These are phyloP conservation scores for Candida hungchunana DNA, from an alignment of 805 yeast species.

Conservation along the genomic window DNA sequence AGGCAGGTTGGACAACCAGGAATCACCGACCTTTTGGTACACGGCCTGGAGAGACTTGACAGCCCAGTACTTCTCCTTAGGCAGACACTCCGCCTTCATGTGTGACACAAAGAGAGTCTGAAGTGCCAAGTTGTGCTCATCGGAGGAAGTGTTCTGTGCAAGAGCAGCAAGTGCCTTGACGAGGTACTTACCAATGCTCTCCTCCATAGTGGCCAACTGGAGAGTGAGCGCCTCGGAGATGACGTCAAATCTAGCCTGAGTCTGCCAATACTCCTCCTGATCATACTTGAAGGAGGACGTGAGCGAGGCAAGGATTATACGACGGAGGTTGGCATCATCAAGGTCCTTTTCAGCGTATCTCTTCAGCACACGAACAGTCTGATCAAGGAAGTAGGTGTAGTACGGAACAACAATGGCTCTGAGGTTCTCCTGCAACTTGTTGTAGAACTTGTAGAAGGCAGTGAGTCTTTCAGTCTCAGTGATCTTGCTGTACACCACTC, in stretches of 20 bases:
- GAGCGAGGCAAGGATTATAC: slow-evolving; percentile 69
- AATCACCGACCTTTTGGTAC: slow-evolving; percentile 90
- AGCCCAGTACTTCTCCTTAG: slow-evolving; percentile 74
- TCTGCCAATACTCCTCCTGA: slow-evolving; percentile 93
- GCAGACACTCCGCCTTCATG: slow-evolving; percentile 56
- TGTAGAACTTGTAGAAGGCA: slow-evolving; percentile 83
- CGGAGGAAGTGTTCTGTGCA: slow-evolving; percentile 65
- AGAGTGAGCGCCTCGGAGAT: slow-evolving; percentile 57
- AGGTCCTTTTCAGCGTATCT: slow-evolving; percentile 42
- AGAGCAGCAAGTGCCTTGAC: slow-evolving; percentile 77
- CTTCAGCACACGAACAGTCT: slow-evolving; percentile 53
- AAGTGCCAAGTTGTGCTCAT: slow-evolving; percentile 70
- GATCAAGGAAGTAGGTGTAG: slow-evolving; percentile 79
- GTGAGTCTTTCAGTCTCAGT: slow-evolving; percentile 54
- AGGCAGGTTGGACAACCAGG: slow-evolving; percentile 87
- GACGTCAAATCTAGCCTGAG: slow-evolving; percentile 76
- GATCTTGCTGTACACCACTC: slow-evolving; percentile 41
- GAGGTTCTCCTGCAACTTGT: slow-evolving; percentile 75
- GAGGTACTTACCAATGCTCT: slow-evolving; percentile 70
- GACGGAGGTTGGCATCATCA: slow-evolving; percentile 54
- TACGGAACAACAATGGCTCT: slow-evolving; percentile 86
- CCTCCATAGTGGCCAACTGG: slow-evolving; percentile 68
- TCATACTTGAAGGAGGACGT: slow-evolving; percentile 82
- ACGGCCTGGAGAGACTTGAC: slow-evolving; percentile 72
- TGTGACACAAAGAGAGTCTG: slow-evolving; percentile 60